Evolutionary conservation across 495 filamentous ascomycete genomes (phyloP).

Genomic region (Geoglossum glabrum): DNA sequence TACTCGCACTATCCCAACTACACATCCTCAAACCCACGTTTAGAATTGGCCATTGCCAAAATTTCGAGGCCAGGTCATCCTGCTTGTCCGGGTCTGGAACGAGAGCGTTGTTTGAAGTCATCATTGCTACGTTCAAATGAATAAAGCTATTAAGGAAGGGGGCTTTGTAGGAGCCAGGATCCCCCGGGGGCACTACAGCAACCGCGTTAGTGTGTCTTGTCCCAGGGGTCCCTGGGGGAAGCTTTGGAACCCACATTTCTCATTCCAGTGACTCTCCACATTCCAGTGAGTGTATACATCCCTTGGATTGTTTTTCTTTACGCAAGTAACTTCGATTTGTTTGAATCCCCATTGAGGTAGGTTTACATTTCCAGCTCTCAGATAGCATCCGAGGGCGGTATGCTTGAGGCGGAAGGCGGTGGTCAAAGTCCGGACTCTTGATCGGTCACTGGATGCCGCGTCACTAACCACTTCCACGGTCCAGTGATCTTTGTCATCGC

Average conservation of each 20-base stretch:
- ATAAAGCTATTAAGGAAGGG: constrained; percentile 94
- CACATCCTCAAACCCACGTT: constrained; percentile 95
- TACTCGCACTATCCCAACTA: constrained; percentile 78
- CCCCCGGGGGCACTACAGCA: constrained; percentile 57
- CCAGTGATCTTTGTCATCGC: constrained; percentile 98
- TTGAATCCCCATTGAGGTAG: constrained; percentile 99
- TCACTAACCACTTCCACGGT: constrained; percentile 79
- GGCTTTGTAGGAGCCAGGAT: constrained; percentile 86
- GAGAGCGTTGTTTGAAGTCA: constrained; percentile 98
- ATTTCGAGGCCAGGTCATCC: constrained; percentile 87
- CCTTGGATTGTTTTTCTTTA: constrained; percentile 76
- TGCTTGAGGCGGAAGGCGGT: constrained; percentile 84
- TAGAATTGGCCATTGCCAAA: constrained; percentile 97
- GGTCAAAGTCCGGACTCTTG: constrained; percentile 76
- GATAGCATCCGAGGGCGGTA: constrained; percentile 68
- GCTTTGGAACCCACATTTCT: constrained; percentile 49
- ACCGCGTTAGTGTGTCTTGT: constrained; percentile 4
- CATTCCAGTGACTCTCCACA: constrained; percentile 85
- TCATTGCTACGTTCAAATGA: constrained; percentile 97
- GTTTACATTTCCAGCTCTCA: constrained; percentile 89
- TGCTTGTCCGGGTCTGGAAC: constrained; percentile 98
- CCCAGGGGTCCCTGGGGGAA: not conserved
- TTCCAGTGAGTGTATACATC: constrained; percentile 99
- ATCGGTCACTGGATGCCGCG: constrained; percentile 66
- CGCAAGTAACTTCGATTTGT: constrained; percentile 93